phyloP scores from a whole-genome alignment of 1,284 basidiomycete genomes.

The Agroathelia rolfsii region DNA sequence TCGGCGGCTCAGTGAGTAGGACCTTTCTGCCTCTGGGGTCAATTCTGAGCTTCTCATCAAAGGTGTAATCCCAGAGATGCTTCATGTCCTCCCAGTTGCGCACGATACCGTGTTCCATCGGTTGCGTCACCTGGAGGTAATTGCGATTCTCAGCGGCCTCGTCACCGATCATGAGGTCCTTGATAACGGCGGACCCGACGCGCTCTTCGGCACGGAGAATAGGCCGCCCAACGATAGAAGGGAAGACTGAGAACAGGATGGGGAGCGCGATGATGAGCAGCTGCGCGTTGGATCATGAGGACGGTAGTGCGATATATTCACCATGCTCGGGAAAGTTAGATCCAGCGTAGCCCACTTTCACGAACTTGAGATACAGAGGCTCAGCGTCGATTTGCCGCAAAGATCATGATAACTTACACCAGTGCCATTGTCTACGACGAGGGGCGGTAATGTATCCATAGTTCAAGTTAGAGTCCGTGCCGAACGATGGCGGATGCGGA shows the following conservation, averaged over 20 bases:
- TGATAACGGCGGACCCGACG: conserved; percentile 73
- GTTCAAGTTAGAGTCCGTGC: conserved; percentile 2
- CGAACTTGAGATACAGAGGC: conserved; percentile 53
- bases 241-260: conserved; percentile 80
- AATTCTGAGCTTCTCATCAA: conserved; percentile 89
- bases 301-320: conserved; percentile 23
- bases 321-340: conserved; percentile 98
- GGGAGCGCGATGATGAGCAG: conserved; percentile 4
- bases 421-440: conserved; percentile 97
- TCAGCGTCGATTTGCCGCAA: conserved; percentile 7
- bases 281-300: conserved; percentile 2
- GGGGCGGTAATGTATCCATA: conserved; percentile 64
- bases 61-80: conserved; percentile 97
- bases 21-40: conserved; percentile 87
- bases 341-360: conserved; percentile 97
- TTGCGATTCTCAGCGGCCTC: conserved; percentile 92
- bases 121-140: conserved; percentile 93
- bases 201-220: conserved; percentile 97
- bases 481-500: no score
- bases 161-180: conserved; percentile 97
- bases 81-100: conserved; percentile 99
- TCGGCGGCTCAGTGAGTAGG: conserved; percentile 96
- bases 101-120: conserved; percentile 99
- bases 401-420: conserved; percentile 68
- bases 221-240: conserved; percentile 92